A percentile compares a stretch with the other conserved stretches of the same genome.
These are phyloP conservation scores for Talaromyces stipitatus DNA, from an alignment of 495 filamentous ascomycete species.

Conservation along the genomic window DNA sequence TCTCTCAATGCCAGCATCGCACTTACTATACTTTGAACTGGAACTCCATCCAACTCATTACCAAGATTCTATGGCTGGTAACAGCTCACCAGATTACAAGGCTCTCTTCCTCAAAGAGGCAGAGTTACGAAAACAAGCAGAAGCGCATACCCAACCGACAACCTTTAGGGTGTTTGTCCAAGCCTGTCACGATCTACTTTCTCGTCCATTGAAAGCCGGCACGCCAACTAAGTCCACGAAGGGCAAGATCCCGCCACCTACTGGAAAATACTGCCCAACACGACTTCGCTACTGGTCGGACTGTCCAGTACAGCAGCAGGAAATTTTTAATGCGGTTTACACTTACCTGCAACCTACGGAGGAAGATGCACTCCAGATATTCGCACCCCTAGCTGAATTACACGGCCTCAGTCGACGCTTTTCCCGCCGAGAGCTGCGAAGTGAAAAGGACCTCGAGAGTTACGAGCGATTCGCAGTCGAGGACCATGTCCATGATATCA, in stretches of 20 bases:
- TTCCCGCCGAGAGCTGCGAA: slow-evolving; percentile 13
- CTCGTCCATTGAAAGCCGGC: slow-evolving; percentile 11
- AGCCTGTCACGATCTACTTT: slow-evolving; percentile 27
- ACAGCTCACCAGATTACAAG: slow-evolving; percentile 11
- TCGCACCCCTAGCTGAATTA: slow-evolving; percentile 14
- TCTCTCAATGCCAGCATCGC: no score
- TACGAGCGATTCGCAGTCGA: slow-evolving; percentile 22
- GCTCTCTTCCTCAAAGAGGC: slow-evolving; percentile 4
- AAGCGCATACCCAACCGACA: slow-evolving; percentile 15
- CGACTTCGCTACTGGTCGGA: slow-evolving; percentile 22
- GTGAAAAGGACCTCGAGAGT: slow-evolving; percentile 23
- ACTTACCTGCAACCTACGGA: slow-evolving; percentile 15
- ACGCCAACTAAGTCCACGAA: slow-evolving; percentile 20
- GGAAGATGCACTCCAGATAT: slow-evolving; percentile 11
- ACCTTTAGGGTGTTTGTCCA: slow-evolving; percentile 28
- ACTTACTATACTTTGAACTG: no score
- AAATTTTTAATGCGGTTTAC: slow-evolving; percentile 20
- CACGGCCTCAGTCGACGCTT: slow-evolving; percentile 14
- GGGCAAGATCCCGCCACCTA: slow-evolving; percentile 20
- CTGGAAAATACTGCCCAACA: slow-evolving; percentile 22
- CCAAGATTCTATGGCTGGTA: slow-evolving; percentile 9
- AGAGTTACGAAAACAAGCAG: slow-evolving; percentile 9
- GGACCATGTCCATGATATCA: slow-evolving; percentile 17
- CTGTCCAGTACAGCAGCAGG: slow-evolving; percentile 17
- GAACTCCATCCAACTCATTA: no score